phyloP scores from a whole-genome alignment of 2,329 filamentous ascomycete species.

The Cercospora beticola region DNA sequence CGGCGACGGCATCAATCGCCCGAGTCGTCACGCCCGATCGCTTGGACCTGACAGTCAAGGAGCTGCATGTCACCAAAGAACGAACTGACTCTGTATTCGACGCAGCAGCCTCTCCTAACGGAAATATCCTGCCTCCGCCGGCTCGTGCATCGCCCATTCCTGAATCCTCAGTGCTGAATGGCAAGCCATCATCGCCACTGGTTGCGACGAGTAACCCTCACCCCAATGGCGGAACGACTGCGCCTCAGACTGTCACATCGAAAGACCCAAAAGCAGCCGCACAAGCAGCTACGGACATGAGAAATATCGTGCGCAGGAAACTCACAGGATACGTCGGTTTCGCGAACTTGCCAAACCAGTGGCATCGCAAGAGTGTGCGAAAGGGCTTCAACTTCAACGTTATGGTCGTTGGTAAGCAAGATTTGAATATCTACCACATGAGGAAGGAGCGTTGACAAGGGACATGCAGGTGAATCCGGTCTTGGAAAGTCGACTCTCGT shows the following conservation, averaged over 20 bases:
- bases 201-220: slow-evolving; percentile 60
- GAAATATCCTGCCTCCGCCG: slow-evolving; percentile 44
- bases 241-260: slow-evolving; percentile 61
- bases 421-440: neutral
- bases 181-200: slow-evolving; percentile 55
- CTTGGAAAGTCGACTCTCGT: slow-evolving; percentile 98
- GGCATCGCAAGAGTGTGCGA: slow-evolving; percentile 99
- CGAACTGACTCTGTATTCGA: slow-evolving; percentile 13
- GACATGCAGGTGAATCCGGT: slow-evolving; percentile 82
- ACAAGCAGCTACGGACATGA: slow-evolving; percentile 57
- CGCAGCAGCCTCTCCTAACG: slow-evolving; percentile 49
- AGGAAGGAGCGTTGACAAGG: slow-evolving; percentile 21
- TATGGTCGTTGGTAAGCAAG: slow-evolving; percentile 93
- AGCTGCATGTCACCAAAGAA: slow-evolving; percentile 12
- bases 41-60: slow-evolving; percentile 23
- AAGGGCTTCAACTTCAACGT: slow-evolving; percentile 99
- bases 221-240: slow-evolving; percentile 49
- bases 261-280: slow-evolving; percentile 62
- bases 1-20: slow-evolving; percentile 26
- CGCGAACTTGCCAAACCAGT: slow-evolving; percentile 98
- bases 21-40: slow-evolving; percentile 28
- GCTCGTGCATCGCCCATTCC: slow-evolving; percentile 50
- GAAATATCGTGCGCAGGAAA: slow-evolving; percentile 97
- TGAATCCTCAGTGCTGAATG: slow-evolving; percentile 44
- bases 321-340: slow-evolving; percentile 98